Base-by-base conservation (phyloP, 1,139 yeast genomes). In the Kodamaea anthophila region DNA sequence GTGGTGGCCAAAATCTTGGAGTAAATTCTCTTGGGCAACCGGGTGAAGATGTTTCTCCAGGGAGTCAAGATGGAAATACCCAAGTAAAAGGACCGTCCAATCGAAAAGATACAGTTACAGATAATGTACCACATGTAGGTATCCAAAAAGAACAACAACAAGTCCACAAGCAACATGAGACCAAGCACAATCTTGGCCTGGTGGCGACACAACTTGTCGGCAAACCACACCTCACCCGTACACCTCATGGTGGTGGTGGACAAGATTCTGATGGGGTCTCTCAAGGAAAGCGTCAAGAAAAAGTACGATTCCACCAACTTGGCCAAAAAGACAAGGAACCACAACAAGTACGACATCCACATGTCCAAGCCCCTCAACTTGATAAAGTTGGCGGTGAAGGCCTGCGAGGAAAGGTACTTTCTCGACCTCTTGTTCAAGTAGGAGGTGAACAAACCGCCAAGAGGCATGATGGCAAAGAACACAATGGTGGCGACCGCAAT, bases 61-160 rank as follows among this genome's bases (percentile, higher is more conserved):
- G 98, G 98, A 33, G 98, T 91, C 71, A 88, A 80, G 44, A 91
- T 88, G 31, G 97, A 91, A 51, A 91, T 87, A 81, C 98, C 98
- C 60, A 91, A 73, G 71, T 88, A 91, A 74, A 91, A 91, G 15
- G 97, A 91, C 58, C 96, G 85, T 49, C 95, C 96, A 51, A 91
- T 87, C 39, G 97, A 88, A 74, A 85, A 87, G 47, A 86, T 74
- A 60, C 95, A 83, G 76, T 88, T 91, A 60, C 85, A 80, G 47
- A 91, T 71, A 71, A 91, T 88, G 73, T 88, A 91, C 97, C 98
- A 91, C 82, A 91, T 75, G 61, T 86, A 91, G 44, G 97, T 86
- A 82, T 91, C 98, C 72, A 91, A 75, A 77, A 91, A 91, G 82
- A 88, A 91, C 66, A 91, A 76, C 48, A 91, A 70, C 70, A 91